Base-by-base conservation (phyloP, 1,139 yeast genomes). In the Oligophagozyma castellii region DNA sequence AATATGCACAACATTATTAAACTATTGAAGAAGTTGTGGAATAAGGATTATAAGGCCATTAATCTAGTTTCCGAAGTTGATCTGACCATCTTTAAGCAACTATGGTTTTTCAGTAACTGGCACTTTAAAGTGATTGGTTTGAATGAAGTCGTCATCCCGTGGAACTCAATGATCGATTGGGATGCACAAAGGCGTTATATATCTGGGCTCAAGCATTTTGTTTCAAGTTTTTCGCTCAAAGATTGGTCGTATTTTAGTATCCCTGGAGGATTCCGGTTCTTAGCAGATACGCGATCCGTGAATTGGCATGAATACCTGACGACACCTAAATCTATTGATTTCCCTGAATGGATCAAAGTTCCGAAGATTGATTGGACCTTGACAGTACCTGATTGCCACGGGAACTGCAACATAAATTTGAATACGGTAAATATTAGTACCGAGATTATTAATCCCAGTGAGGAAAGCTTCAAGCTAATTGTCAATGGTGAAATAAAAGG, bases 101-200 rank as follows among this genome's bases (percentile, higher is more conserved):
- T 12, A 18, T 11, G 25, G 11, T 8, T 26, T 11, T 22, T 12
- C 20, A 7, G 28, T 3, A 22, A 31, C 4, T 6, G 24, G 6
- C 22, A 23, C 4, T 13, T 28, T 13, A 23, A 30, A 4, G 19
- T 40, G 4, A 28, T 62, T 11, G 39, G 37, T 22, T 36, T 59
- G 12, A 30, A 43, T n/a, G 14, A 12, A 8, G 20, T 15, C n/a
- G 6, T 24, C 22, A 15, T 24, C 11, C n/a, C 21, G 18, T 48
- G 51, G 53, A 45, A 49, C 20, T 42, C 44, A 2, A 28, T 55
- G 10, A 23, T 44, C 3, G 42, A 49, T 5, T 44, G 47, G 37
- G 36, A 42, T 3, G 38, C 39, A 21, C 26, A 48, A 12, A n/a
- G n/a, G n/a, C n/a, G n/a, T n/a, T n/a, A n/a, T n/a, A n/a, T n/a